Evolutionary conservation across 2,329 filamentous ascomycete genomes (phyloP), one percentile per base, ranked within the genome.

Genomic region (Phialophora verrucosa): DNA sequence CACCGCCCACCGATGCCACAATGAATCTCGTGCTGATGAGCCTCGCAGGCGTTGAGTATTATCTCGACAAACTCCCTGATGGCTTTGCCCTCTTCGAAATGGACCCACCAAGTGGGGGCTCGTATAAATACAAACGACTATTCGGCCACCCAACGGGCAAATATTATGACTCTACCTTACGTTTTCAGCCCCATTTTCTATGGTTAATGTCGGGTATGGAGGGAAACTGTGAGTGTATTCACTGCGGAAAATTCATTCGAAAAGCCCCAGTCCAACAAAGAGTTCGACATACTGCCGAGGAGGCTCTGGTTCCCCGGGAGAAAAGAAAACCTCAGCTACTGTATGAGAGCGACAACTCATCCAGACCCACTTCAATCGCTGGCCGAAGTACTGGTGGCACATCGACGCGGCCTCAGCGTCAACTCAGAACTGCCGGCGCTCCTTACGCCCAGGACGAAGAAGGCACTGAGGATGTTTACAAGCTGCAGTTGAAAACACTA

Each of bases 171-270:
- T 88, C 86, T 0, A 80, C 83, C 0, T 80, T 80, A 23, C 76
- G 82, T 3, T 87, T 87, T 69, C 85, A 81, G 57, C 82, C 83
- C 0, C 87, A 89, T 66, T 88, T 89, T 73, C 76, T 81, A 59
- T 80, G 82, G 73, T 73, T 88, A 27, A 86, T 88, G 82, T 79
- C 81, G 14, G 78, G 81, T 59, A 76, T 75, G 50, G 75, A 73
- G 5, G 75, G 77, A 2, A 76, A 78, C 0, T 88, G 86, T 65
- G 68, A 73, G 1, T 89, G 87, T 71, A 79, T 80, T 1, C 74
- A 83, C 7, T 88, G 86, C 66, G 69, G 64, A 23, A 63, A 61
- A 17, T 61, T 49, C 49, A 64, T 68, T 53, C 35, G 25, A 53
- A 61, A 62, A 56, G 56, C 53, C 27, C 64, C 65, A n/a, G 44